A percentile compares a stretch with the other conserved stretches of the same genome.
Conservation (phyloP, 208 protist species). For the Leishmania mexicana region DNA sequence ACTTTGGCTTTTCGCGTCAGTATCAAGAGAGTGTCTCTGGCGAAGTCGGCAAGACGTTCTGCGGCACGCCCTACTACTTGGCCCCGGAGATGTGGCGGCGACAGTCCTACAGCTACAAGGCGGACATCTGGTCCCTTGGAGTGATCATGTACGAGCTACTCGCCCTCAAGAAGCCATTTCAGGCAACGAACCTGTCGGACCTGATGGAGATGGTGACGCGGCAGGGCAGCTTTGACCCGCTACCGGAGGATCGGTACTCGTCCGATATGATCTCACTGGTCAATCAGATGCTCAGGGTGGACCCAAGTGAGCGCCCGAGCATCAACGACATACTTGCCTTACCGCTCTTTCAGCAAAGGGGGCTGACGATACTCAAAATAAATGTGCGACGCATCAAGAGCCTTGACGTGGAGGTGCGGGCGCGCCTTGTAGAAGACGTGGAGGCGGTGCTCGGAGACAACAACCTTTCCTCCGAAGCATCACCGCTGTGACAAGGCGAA, state of each 20-base stretch:
- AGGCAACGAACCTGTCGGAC: slow-evolving; percentile 39
- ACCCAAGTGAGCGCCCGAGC: slow-evolving; percentile 47
- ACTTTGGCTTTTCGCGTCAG: slow-evolving; percentile 80
- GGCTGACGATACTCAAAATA: slow-evolving; percentile 44
- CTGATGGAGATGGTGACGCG: slow-evolving; percentile 61
- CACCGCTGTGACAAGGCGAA: neutral
- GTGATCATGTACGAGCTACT: slow-evolving; percentile 86
- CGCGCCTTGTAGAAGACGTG: slow-evolving; percentile 41
- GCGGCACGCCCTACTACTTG: slow-evolving; percentile 90
- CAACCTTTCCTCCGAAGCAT: neutral
- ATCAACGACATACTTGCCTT: slow-evolving; percentile 52
- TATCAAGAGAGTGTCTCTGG: slow-evolving; percentile 56
- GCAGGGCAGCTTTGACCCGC: slow-evolving; percentile 44
- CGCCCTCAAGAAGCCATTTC: slow-evolving; percentile 70
- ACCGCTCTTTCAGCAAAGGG: slow-evolving; percentile 40
- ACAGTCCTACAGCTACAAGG: slow-evolving; percentile 89
- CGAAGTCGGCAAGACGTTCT: slow-evolving; percentile 60
- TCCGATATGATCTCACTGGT: slow-evolving; percentile 38
- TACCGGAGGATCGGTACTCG: slow-evolving; percentile 50
- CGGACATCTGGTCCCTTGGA: slow-evolving; percentile 90
- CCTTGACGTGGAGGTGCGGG: slow-evolving; percentile 30
- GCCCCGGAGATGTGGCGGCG: slow-evolving; percentile 90
- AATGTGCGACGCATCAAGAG: slow-evolving; percentile 52
- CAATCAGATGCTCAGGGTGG: slow-evolving; percentile 51
- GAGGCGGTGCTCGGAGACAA: slow-evolving; percentile 20